phyloP scores from a whole-genome alignment of 148 eudicot species.

The Gaultheria prostrata region DNA sequence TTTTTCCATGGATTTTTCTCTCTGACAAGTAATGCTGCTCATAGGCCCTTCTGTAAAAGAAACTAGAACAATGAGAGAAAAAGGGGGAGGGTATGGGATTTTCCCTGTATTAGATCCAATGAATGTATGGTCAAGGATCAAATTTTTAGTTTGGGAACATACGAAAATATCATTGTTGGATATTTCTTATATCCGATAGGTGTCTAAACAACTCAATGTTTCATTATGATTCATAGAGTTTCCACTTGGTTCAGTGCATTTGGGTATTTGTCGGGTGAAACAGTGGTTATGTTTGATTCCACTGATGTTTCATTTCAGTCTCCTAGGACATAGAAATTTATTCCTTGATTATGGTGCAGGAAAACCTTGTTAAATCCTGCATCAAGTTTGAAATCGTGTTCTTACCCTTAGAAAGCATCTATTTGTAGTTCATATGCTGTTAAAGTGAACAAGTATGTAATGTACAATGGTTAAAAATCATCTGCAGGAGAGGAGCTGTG shows the following conservation, averaged over 20 bases:
- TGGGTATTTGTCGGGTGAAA: not conserved
- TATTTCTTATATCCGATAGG: not conserved
- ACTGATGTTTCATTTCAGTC: not conserved
- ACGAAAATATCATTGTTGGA: not conserved
- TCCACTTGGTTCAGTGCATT: not conserved
- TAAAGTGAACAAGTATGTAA: not conserved
- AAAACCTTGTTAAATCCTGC: not conserved
- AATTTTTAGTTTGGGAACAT: not conserved
- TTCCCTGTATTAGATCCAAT: not conserved
- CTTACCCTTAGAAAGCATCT: not conserved
- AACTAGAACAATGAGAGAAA: not conserved
- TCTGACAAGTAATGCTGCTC: not conserved
- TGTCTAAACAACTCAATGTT: not conserved
- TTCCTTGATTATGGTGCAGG: not conserved
- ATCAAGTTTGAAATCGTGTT: not conserved
- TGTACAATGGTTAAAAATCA: not conserved
- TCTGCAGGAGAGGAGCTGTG: slow-evolving; percentile 72
- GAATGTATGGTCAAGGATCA: not conserved
- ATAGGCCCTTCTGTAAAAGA: not conserved
- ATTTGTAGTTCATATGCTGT: not conserved
- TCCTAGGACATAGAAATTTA: not conserved
- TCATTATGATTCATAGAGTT: not conserved
- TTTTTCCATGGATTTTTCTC: not conserved
- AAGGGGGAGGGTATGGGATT: not conserved
- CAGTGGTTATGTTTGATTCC: not conserved